Evolutionary conservation across 257 asterid genomes (phyloP), one percentile per base, ranked within the genome.

Genomic region (Handroanthus guayacan): DNA sequence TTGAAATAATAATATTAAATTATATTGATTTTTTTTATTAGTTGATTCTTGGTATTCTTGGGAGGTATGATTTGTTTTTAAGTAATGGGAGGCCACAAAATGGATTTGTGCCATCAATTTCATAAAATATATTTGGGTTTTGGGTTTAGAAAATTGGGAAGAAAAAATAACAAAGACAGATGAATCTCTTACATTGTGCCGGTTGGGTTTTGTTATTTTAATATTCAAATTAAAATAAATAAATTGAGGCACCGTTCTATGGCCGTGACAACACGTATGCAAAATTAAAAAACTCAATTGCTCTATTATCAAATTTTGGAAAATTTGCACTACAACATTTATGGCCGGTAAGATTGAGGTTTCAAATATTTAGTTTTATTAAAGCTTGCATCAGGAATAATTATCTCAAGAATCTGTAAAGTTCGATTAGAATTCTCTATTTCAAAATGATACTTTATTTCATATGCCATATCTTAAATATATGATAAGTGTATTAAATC

Each of bases 61-160:
- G 10, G 65, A 55, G 44, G 43, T 34, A 25, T 58, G 44, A 3
- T 62, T 45, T 14, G 1, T 18, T 6, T 57, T 71, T 52, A 41
- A 17, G 75, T 71, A 54, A 71, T 71, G 75, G 66, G 60, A 62
- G 50, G 31, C 77, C 57, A 72, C 44, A 43, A 72, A 72, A 34
- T 71, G 57, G 11, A 56, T 71, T 71, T 57, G 7, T 54, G 67
- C 47, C 16, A 51, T 34, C 61, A 69, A 69, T 50, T 50, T 66
- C n/a, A 34, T 69, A 11, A 17, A 54, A 25, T n/a, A 3, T 14
- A 2, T 1, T 38, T 39, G 37, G 37, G 37, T 38, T 70, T 36
- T n/a, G 39, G 11, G 8, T 41, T 72, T 17, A 9, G 20, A 43
- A 39, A 54, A 38, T 2, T 9, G 52, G 18, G 18, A 18, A 39